Conservation (phyloP, 2,329 filamentous ascomycete species). For the Phaeosphaeria sp. region DNA sequence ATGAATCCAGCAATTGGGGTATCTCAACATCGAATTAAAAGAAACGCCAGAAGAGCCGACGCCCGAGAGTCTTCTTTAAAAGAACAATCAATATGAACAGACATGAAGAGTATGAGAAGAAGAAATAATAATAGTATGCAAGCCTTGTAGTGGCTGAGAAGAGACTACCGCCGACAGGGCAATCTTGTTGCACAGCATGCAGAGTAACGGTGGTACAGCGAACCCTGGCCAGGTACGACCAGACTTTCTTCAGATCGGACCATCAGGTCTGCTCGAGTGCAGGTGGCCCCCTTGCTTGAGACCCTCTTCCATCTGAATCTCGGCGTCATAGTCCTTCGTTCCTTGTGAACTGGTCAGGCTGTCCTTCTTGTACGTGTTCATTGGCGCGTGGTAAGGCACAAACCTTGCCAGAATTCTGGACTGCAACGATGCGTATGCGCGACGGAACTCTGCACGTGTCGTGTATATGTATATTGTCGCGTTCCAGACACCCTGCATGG, state of each 20-base stretch:
- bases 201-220: background rate
- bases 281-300: slow-evolving; percentile 10
- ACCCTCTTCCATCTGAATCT: slow-evolving; percentile 12
- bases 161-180: background rate
- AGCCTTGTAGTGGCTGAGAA: background rate
- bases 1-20: background rate
- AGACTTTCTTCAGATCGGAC: background rate
- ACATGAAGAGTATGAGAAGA: background rate
- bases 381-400: slow-evolving; percentile 1
- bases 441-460: slow-evolving; percentile 35
- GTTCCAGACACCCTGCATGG: slow-evolving; percentile 87
- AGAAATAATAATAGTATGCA: background rate
- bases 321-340: slow-evolving; percentile 10
- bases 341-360: slow-evolving; percentile 10
- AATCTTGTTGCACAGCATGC: background rate
- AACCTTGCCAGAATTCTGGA: slow-evolving; percentile 12
- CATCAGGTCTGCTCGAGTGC: slow-evolving; percentile 1
- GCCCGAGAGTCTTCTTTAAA: background rate
- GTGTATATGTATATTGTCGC: slow-evolving; percentile 71
- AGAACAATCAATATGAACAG: background rate
- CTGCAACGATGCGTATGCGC: slow-evolving; percentile 17
- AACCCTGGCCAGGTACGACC: background rate
- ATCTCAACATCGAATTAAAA: background rate
- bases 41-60: background rate
- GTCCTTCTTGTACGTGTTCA: slow-evolving; percentile 7